Conservation (phyloP, 306 rosid genomes). For the Ormosia emarginata region DNA sequence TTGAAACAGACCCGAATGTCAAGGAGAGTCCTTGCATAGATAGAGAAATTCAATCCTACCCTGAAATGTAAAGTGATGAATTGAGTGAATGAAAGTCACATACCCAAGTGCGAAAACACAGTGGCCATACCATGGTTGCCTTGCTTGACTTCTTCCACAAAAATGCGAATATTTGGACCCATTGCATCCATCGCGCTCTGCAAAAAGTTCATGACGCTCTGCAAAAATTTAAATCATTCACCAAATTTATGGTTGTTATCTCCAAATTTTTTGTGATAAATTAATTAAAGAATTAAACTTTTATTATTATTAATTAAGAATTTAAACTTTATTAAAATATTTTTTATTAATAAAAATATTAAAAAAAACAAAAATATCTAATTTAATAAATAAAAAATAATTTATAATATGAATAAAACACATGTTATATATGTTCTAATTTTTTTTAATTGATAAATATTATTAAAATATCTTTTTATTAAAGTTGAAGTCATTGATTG, state of each 20-base stretch:
- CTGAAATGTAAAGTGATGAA: not conserved
- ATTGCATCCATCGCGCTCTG: constrained; percentile 36
- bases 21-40: not conserved
- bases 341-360: no score
- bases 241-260: not conserved
- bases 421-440: no score
- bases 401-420: no score
- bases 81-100: not conserved
- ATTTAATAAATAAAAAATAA: no score
- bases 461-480: no score
- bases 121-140: constrained; percentile 16
- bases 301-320: no score
- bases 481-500: no score
- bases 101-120: constrained; percentile 42
- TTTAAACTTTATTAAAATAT: no score
- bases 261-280: no score
- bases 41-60: not conserved
- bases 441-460: no score
- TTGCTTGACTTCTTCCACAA: not conserved
- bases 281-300: no score
- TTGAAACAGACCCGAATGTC: not conserved
- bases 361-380: no score
- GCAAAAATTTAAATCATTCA: not conserved
- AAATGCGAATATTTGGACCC: constrained; percentile 30
- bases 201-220: constrained; percentile 30